Percentiles rank a stretch among this genome's conserved stretches.
Evolutionary conservation across 1,284 basidiomycete genomes (phyloP).

Genomic region (Quambalaria eucalypti): DNA sequence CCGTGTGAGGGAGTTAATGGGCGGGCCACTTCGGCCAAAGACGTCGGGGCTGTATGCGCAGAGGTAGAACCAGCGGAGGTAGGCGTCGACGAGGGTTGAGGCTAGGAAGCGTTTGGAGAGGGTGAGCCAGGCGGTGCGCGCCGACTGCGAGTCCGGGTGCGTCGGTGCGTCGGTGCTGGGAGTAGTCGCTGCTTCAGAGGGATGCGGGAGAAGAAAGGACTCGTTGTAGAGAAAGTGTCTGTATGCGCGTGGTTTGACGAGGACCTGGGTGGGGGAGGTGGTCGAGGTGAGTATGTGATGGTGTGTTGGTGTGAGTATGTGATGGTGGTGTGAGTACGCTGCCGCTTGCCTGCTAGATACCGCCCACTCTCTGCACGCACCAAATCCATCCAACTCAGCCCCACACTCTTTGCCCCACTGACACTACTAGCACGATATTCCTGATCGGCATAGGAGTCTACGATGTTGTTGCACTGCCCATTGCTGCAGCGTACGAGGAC

Average conservation of each 20-base stretch:
- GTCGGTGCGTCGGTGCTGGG: background rate
- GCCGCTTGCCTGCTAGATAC: too few relatives aligned
- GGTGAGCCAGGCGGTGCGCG: background rate
- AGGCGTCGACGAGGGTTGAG: conserved; percentile 16
- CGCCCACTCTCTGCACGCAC: too few relatives aligned
- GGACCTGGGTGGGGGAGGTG: conserved; percentile 70
- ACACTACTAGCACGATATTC: background rate
- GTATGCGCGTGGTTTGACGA: conserved; percentile 77
- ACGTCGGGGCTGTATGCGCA: conserved; percentile 7
- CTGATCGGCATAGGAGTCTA: background rate
- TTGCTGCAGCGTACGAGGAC: conserved; percentile 14
- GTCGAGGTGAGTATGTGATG: conserved; percentile 23
- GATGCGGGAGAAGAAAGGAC: background rate
- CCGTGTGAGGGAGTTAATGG: background rate
- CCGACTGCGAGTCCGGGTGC: background rate
- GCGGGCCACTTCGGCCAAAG: background rate
- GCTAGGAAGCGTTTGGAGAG: conserved; percentile 10
- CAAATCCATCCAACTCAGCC: background rate
- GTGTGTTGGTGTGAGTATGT: background rate
- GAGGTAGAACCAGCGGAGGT: conserved; percentile 25
- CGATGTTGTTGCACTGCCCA: background rate
- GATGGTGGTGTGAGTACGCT: background rate
- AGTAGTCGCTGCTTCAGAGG: conserved; percentile 4
- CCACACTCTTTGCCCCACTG: background rate
- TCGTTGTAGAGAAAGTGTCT: conserved; percentile 83